These are phyloP conservation scores for Erigeron philadelphicus DNA, from an alignment of 140 eudicot genomes.

Conservation along the genomic window DNA sequence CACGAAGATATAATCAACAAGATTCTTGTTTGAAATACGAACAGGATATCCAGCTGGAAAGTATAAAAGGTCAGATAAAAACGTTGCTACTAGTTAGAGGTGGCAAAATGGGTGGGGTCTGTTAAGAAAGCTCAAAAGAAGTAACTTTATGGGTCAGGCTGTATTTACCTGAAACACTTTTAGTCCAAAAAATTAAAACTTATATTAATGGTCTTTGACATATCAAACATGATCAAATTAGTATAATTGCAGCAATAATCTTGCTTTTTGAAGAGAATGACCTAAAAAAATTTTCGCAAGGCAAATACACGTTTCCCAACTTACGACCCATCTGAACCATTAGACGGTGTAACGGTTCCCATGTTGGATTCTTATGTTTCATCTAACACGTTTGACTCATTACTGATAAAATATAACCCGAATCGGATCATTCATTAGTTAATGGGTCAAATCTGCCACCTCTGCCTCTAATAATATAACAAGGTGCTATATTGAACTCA, in stretches of 20 bases:
- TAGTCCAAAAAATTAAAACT: not conserved
- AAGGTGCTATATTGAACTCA: conserved; percentile 25
- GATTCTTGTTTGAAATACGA: conserved; percentile 62
- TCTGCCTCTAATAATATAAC: not conserved
- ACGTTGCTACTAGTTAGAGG: not conserved
- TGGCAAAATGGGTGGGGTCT: not conserved
- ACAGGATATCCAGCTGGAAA: conserved; percentile 69
- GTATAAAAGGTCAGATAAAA: conserved; percentile 28
- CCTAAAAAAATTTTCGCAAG: not conserved
- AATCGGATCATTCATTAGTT: not conserved
- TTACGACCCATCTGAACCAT: not conserved
- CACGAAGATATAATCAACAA: conserved; percentile 68
- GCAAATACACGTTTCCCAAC: not conserved
- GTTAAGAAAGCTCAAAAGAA: not conserved
- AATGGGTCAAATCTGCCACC: not conserved
- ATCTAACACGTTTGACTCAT: not conserved
- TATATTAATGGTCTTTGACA: not conserved
- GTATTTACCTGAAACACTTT: not conserved
- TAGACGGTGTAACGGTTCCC: not conserved
- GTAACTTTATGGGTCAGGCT: not conserved
- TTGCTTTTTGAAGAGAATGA: not conserved
- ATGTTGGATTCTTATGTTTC: not conserved
- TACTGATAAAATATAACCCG: not conserved
- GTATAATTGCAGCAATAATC: too few relatives aligned
- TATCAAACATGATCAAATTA: not conserved